A percentile compares a stretch with the other conserved stretches of the same genome.
phyloP scores from a whole-genome alignment of 345 rosid genomes.

The Eutrema heterophyllum region DNA sequence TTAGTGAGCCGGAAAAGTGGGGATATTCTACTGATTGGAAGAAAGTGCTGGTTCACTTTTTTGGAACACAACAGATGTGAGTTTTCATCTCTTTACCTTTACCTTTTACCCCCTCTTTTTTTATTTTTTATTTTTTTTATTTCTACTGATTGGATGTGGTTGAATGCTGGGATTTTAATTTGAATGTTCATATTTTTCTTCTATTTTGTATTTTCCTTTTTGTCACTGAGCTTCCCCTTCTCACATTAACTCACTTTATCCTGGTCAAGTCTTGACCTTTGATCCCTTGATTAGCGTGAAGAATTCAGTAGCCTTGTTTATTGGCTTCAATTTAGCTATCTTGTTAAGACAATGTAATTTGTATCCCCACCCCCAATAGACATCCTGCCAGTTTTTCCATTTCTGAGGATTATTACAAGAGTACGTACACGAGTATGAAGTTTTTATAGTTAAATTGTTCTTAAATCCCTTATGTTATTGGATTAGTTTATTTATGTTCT shows the following conservation, averaged over 20 bases:
- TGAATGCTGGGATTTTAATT: not conserved
- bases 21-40: conserved; percentile 82
- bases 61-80: conserved; percentile 98
- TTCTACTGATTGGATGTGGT: not conserved
- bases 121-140: not conserved
- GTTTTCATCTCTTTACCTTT: conserved; percentile 22
- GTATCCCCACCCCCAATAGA: not conserved
- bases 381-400: not conserved
- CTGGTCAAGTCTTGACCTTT: not conserved
- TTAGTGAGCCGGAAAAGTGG: conserved; percentile 96
- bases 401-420: not conserved
- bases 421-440: not conserved
- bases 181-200: not conserved
- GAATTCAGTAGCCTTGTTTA: not conserved
- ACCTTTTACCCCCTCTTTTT: not conserved
- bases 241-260: not conserved
- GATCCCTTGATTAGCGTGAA: not conserved
- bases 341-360: not conserved
- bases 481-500: not conserved
- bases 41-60: conserved; percentile 90
- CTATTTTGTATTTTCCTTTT: not conserved
- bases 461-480: not conserved
- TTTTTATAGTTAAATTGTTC: not conserved
- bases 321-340: not conserved
- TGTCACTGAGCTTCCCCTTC: not conserved